Base-by-base conservation (phyloP, 129 eudicot species). In the Centrapalus pauciflorus region DNA sequence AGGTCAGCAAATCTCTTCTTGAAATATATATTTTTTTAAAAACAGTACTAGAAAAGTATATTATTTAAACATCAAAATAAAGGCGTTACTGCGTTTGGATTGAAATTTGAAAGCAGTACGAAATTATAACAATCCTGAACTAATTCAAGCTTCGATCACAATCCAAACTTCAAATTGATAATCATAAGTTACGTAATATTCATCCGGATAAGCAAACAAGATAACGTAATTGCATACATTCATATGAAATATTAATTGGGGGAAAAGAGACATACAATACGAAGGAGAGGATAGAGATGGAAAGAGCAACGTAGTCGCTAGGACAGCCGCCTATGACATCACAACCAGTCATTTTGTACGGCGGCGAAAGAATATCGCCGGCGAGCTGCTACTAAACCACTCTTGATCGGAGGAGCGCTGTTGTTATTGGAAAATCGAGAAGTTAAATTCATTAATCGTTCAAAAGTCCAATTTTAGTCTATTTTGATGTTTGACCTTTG, bases 251-350 rank as follows among this genome's bases (percentile, higher is more conserved):
- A 20, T 55, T 14, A 82, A n/a, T 27, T 38, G 29, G 51, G 67
- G 60, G 43, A 33, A 72, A 63, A 24, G 21, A 55, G 55, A 61
- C 58, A 41, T 80, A 90, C 97, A 82, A 67, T 65, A 78, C 29
- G 72, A 87, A 60, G 16, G 92, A 80, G 37, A 87, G 7, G 30
- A 74, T 16, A 20, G 92, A 67, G 48, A 87, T 23, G 63, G 90
- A 80, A 30, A 90, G 67, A 49, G 97, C 92, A 8, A 84, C 80
- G 67, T 87, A 90, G 77, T 90, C 95, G 70, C 89, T 84, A 27
- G 95, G 87, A 49, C 97, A 90, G 61, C 97, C 95, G 54, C 97
- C 97, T 29, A 54, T 59, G 16, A 33, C 77, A 12, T 82, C 84
- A 65, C 96, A 88, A 5, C 69, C 48, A 11, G 64, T 67, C 88